phyloP scores from a whole-genome alignment of 208 protist genomes.

The Blastocrithidia nonstop region DNA sequence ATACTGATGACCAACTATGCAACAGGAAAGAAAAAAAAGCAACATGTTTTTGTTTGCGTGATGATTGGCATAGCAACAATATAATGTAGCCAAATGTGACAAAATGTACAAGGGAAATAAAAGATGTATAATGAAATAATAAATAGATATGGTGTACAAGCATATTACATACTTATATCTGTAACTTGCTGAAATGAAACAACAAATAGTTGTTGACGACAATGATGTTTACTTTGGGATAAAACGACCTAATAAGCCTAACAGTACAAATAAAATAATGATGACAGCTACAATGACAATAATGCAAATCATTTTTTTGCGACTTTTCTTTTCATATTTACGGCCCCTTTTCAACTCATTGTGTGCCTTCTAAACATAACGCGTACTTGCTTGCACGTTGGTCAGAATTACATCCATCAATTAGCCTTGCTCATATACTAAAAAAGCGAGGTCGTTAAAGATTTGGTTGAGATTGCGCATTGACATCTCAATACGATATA shows the following conservation, averaged over 20 bases:
- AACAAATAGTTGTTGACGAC: too few species aligned
- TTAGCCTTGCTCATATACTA: constrained; percentile 81
- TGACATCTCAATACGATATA: constrained; percentile 77
- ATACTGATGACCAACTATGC: too few species aligned
- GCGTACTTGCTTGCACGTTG: constrained; percentile 44
- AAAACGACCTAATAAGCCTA: constrained; percentile 1
- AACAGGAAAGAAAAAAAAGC: too few species aligned
- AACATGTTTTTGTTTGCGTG: too few species aligned
- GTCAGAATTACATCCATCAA: constrained; percentile 66
- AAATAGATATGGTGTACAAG: too few species aligned
- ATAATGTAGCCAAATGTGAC: too few species aligned
- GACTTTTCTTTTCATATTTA: constrained; percentile 62
- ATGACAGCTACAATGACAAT: constrained; percentile 23
- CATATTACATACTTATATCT: too few species aligned
- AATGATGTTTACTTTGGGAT: not conserved
- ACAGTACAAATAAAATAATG: constrained; percentile 24
- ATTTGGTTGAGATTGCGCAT: constrained; percentile 80
- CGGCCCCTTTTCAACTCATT: constrained; percentile 56
- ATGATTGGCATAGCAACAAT: too few species aligned
- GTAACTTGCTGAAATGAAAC: too few species aligned
- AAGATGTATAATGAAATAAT: too few species aligned
- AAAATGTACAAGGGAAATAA: too few species aligned
- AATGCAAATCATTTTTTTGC: constrained; percentile 60
- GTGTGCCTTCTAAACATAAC: constrained; percentile 46
- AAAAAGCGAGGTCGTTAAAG: constrained; percentile 78